Evolutionary conservation across 2,329 filamentous ascomycete genomes (phyloP), one percentile per base, ranked within the genome.

Genomic region (Beauveria sp.): DNA sequence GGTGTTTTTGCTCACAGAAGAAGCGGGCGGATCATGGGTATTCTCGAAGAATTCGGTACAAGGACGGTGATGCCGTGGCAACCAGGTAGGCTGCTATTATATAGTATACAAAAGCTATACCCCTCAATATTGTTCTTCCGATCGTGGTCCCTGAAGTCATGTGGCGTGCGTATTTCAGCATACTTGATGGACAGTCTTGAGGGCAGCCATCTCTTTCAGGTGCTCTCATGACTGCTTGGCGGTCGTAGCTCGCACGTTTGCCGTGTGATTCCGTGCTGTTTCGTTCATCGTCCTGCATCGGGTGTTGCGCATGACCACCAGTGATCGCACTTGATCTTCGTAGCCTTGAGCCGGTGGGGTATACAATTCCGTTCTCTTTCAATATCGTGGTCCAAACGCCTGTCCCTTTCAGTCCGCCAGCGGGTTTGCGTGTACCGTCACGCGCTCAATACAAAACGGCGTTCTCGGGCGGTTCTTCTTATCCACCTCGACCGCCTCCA

Each of bases 381-480:
- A 14, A 24, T 28, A 30, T 34, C 28, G 12, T 37, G 12, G 7
- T 56, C 14, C 22, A n/a, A 37, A 6, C 10, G 3, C 0, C 18
- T 20, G 7, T 61, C 28, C 14, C 22, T 14, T 52, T 51, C 74
- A 85, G 24, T 73, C 83, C 4, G 90, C 90, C 64, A 93, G 70
- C 1, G 90, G 90, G 68, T 94, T 94, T 20, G 90, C 90, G 73
- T 93, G 90, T 3, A 93, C 81, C 1, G 86, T 89, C 26, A 92
- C 80, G 9, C 75, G 81, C 68, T 90, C 82, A 61, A 94, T 91
- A 65, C 77, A 76, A 28, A 89, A 78, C 61, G 80, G 77, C 70
- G 88, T 81, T 74, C 85, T 86, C 0, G 90, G 90, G 55, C 90
- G 77, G 67, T 82, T 86, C 80, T 93, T 94, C 77, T 86, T 89